Base-by-base conservation (phyloP, 257 asterid species). In the Gentiana straminea region DNA sequence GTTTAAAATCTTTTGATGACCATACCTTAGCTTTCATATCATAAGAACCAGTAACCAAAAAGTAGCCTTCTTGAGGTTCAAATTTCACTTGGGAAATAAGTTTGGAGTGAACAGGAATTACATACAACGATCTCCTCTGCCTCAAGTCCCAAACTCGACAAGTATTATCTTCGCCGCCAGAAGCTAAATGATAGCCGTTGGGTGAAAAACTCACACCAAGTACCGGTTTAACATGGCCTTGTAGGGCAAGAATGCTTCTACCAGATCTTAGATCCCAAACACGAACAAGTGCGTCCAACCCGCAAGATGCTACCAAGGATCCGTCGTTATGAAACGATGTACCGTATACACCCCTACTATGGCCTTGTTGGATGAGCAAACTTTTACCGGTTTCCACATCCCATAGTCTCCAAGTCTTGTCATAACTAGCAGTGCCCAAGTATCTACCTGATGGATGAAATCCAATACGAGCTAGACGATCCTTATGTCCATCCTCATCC, bases 201-300 rank as follows among this genome's bases (percentile, higher is more conserved):
- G 98, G 97, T 32, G 95, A 84, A 67, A 92, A 92, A 75, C 90
- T 85, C 66, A 78, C 69, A 60, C 90, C 83, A 13, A 87, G 93
- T 65, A 90, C 98, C 8, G 94, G 97, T 71, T 92, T 92, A 54
- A 92, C 89, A 46, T 92, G 98, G 69, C 98, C 98, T 84, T 92
- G 76, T 53, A 92, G 72, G 59, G 90, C 86, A 74, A 85, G 94
- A 65, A 92, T 76, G 66, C 98, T 88, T 76, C 79, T 77, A 57
- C 98, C 97, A 54, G 94, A 71, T 72, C 97, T 77, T 57, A 92
- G 79, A 79, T 92, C 98, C 98, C 98, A 92, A 46, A 85, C 95
- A 53, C 95, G 89, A 62, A 92, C 95, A 68, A 88, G 97, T 12
- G 97, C 59, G 71, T 92, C 95, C 52, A 92, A 73, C 58, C 97